A percentile compares a stretch with the other conserved stretches of the same genome.
phyloP scores from a whole-genome alignment of 495 filamentous ascomycete species.

The Aspergillus panamensis region DNA sequence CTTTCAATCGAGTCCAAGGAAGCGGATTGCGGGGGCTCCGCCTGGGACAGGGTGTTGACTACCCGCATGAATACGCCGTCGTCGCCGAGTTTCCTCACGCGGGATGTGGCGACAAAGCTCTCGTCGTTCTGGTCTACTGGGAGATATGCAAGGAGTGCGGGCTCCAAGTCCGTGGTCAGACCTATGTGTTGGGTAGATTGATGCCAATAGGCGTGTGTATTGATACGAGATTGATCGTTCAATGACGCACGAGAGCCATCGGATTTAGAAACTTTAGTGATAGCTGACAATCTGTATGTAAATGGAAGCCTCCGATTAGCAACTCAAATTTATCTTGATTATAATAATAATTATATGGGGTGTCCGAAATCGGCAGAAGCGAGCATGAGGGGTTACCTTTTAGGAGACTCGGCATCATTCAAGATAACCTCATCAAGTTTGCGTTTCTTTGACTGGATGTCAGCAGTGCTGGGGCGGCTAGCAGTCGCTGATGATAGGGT shows the following conservation, averaged over 20 bases:
- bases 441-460: constrained; percentile 69
- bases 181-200: constrained; percentile 51
- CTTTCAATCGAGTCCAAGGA: constrained; percentile 78
- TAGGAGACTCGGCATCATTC: constrained; percentile 36
- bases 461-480: constrained; percentile 31
- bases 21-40: constrained; percentile 45
- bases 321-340: constrained; percentile 18
- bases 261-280: constrained; percentile 25
- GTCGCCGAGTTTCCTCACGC: constrained; percentile 73
- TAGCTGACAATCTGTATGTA: constrained; percentile 25
- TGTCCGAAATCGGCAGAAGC: constrained; percentile 24
- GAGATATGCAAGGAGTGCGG: constrained; percentile 46
- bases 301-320: constrained; percentile 18
- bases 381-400: constrained; percentile 36
- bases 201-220: constrained; percentile 38
- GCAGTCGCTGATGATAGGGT: constrained; percentile 27
- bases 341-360: neutral
- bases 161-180: constrained; percentile 52
- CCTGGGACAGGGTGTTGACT: constrained; percentile 33
- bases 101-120: constrained; percentile 36
- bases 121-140: constrained; percentile 44
- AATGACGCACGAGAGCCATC: constrained; percentile 27
- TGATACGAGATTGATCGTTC: constrained; percentile 29
- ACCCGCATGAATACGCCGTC: constrained; percentile 76
- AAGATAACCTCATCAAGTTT: constrained; percentile 48